Percentiles rank a stretch among this genome's conserved stretches.
These are phyloP conservation scores for Cordyceps pruinosa DNA, from an alignment of 2,329 filamentous ascomycete species.

Conservation along the genomic window DNA sequence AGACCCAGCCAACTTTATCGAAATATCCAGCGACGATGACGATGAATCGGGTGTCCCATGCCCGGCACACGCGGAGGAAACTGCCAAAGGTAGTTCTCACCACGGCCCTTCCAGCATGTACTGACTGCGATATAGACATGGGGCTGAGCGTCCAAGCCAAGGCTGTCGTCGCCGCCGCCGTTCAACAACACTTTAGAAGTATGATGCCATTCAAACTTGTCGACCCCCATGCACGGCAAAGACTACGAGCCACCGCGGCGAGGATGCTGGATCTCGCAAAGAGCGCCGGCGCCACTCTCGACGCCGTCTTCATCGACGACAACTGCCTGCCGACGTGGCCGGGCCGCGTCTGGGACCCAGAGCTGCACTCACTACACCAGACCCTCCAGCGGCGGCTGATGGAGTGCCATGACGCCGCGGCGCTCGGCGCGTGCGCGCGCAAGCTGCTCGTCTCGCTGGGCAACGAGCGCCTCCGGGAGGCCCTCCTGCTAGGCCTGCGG, in stretches of 20 bases:
- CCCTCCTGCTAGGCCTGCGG: slow-evolving; percentile 17
- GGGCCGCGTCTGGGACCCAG: slow-evolving; percentile 20
- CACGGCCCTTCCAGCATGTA: too few species aligned
- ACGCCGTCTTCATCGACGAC: slow-evolving; percentile 19
- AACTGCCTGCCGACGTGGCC: slow-evolving; percentile 27
- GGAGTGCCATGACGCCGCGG: slow-evolving; percentile 14
- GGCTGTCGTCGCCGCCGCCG: not conserved
- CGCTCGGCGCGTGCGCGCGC: slow-evolving; percentile 17
- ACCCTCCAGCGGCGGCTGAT: slow-evolving; percentile 21
- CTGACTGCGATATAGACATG: not conserved
- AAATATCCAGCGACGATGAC: slow-evolving; percentile 7
- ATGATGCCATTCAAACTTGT: not conserved
- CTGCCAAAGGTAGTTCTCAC: not conserved
- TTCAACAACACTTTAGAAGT: not conserved
- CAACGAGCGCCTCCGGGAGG: slow-evolving; percentile 21
- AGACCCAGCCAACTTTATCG: not conserved
- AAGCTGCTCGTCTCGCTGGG: slow-evolving; percentile 21
- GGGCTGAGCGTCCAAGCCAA: not conserved
- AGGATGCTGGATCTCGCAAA: slow-evolving; percentile 19
- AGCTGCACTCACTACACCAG: slow-evolving; percentile 19
- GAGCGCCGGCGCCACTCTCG: slow-evolving; percentile 12
- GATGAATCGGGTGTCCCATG: not conserved
- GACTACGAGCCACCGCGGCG: slow-evolving; percentile 17
- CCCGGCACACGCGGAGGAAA: not conserved
- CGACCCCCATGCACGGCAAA: not conserved